Conservation (phyloP, 2,329 filamentous ascomycete species). For the Penicillium sp. region DNA sequence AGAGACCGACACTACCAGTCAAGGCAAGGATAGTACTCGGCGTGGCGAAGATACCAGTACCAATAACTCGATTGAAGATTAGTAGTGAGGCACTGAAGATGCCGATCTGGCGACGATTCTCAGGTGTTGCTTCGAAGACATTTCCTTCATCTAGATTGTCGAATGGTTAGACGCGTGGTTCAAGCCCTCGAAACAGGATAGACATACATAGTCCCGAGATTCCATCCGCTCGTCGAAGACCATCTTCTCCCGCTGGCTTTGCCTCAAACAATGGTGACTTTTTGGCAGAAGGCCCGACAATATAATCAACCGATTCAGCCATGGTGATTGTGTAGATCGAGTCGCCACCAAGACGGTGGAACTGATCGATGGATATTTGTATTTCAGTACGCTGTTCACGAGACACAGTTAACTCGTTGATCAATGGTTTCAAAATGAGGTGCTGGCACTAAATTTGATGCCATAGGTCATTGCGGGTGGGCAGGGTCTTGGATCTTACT, state of each 20-base stretch:
- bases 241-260: slow-evolving; percentile 25
- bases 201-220: slow-evolving; percentile 36
- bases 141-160: slow-evolving; percentile 35
- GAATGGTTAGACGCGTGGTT: slow-evolving; percentile 8
- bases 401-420: slow-evolving; percentile 4
- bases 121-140: slow-evolving; percentile 37
- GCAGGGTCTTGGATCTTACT: slow-evolving; percentile 12
- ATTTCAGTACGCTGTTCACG: not conserved
- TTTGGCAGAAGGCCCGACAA: not conserved
- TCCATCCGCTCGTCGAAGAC: slow-evolving; percentile 31
- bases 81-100: slow-evolving; percentile 46
- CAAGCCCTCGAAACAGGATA: not conserved
- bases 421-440: slow-evolving; percentile 24
- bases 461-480: slow-evolving; percentile 24
- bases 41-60: slow-evolving; percentile 53
- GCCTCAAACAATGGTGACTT: slow-evolving; percentile 23
- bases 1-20: slow-evolving; percentile 48
- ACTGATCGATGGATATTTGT: slow-evolving; percentile 1
- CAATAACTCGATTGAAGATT: slow-evolving; percentile 51
- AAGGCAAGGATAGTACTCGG: slow-evolving; percentile 47
- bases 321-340: not conserved
- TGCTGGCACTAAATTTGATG: slow-evolving; percentile 33
- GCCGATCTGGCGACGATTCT: slow-evolving; percentile 42
- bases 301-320: not conserved
- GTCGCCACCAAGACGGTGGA: not conserved